Base-by-base conservation (phyloP, 2,329 filamentous ascomycete species). In the Eutypella sp. region DNA sequence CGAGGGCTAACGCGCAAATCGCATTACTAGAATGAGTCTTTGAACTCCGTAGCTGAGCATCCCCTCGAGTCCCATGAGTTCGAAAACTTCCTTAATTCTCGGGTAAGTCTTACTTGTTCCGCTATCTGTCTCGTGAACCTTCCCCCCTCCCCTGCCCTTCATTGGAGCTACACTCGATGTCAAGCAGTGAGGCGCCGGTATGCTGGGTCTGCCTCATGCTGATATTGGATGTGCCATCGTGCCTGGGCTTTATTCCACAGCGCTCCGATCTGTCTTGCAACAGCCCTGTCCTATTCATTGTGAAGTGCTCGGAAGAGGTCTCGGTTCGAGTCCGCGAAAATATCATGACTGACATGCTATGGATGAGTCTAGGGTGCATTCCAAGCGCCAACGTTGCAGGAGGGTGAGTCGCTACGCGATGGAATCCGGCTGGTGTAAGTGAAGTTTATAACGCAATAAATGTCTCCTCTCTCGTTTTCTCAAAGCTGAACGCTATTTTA, bases 361-460 rank as follows among this genome's bases (percentile, higher is more conserved):
- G 20, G 18, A 18, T 45, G 18, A 41, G 41, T 47, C 39, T 15
- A 80, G 77, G 78, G 78, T 37, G 74, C 72, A 1, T 82, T 82
- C 61, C 64, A 65, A 44, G 72, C 74, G 19, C 69, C 68, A 1
- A 70, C 65, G 47, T 51, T 73, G 41, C 67, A 65, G 41, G 50
- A 66, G 5, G 74, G 66, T 2, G 70, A 72, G 11, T 68, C 62
- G 49, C 55, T 80, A 19, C 52, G 74, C 42, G 74, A 71, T 51
- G 78, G 76, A 18, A 66, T 81, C 25, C 72, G 79, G 20, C 64
- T 82, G 23, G 64, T 82, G 78, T 81, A 61, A 67, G 76, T 67
- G 33, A 33, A 44, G 41, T 29, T 34, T 15, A 19, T n/a, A n/a
- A n/a, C n/a, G 25, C 16, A 42, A 33, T 38, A 40, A 42, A n/a